Evolutionary conservation across 768 basidiomycete species (phyloP).

Genomic region (Suillus variegatus): DNA sequence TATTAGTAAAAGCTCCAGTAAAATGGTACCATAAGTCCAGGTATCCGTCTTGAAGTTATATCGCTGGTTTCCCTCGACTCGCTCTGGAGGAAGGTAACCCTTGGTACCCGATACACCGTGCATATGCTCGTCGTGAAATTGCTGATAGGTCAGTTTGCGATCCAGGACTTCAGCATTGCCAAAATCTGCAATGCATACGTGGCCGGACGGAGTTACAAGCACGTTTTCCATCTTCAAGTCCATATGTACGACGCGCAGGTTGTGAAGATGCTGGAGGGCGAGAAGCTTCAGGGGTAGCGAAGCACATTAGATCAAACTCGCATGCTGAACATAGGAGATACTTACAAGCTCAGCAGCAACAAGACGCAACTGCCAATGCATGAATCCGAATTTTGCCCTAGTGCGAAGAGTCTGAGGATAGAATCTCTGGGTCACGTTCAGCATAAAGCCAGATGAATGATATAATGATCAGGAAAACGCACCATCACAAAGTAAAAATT

Average conservation of each 20-base stretch:
- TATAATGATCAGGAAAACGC: neutral
- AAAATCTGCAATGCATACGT: conserved; percentile 17
- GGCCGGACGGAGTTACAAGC: conserved; percentile 33
- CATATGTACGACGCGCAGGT: conserved; percentile 41
- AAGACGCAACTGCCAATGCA: conserved; percentile 15
- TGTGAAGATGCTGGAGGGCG: conserved; percentile 16
- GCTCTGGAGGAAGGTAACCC: conserved; percentile 47
- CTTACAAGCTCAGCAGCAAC: conserved; percentile 19
- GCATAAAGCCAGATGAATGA: neutral
- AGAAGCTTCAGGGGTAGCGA: conserved; percentile 8
- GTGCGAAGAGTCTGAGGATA: conserved; percentile 14
- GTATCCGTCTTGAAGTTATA: conserved; percentile 45
- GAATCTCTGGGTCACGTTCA: conserved; percentile 10
- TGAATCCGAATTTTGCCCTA: conserved; percentile 3
- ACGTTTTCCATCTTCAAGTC: conserved; percentile 58
- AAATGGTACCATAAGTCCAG: conserved; percentile 39
- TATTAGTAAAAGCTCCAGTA: conserved; percentile 13
- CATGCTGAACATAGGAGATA: neutral
- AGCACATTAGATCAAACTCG: neutral
- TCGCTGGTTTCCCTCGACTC: conserved; percentile 36
- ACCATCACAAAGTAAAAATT: conserved; percentile 20
- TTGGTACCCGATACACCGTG: conserved; percentile 33
- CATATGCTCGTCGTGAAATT: conserved; percentile 6
- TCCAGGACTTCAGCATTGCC: conserved; percentile 18
- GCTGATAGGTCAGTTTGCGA: conserved; percentile 1